These are phyloP conservation scores for Setaria viridis DNA, from an alignment of 202 grass and related monocot species.

Conservation along the genomic window DNA sequence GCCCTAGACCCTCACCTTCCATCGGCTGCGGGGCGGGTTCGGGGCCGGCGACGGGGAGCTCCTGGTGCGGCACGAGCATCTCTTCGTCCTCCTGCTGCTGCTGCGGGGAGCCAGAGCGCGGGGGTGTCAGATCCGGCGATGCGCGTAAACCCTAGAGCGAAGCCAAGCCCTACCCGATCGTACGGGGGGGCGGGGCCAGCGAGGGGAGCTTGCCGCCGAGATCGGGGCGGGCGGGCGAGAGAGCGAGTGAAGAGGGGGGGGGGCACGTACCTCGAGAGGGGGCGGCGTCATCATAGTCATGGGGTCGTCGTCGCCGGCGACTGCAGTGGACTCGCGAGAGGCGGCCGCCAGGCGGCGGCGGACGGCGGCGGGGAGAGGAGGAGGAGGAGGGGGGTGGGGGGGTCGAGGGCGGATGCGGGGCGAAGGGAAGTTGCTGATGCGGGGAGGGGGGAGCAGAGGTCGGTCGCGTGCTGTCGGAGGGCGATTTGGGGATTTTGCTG, in stretches of 20 bases:
- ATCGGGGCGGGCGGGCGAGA: conserved; percentile 25
- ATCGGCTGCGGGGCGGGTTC: conserved; percentile 72
- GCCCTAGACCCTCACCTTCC: conserved; percentile 70
- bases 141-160: conserved; percentile 39
- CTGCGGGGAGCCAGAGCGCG: conserved; percentile 28
- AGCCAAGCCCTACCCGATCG: conserved; percentile 37
- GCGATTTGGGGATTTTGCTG: conserved; percentile 44
- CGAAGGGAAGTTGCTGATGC: conserved; percentile 19
- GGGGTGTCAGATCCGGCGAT: conserved; percentile 66
- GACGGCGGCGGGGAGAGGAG: conserved; percentile 17
- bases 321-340: background rate
- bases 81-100: conserved; percentile 89
- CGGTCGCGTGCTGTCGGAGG: conserved; percentile 44
- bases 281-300: conserved; percentile 93
- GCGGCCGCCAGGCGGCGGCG: background rate
- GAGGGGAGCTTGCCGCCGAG: conserved; percentile 21
- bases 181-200: background rate
- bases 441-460: conserved; percentile 3
- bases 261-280: conserved; percentile 71
- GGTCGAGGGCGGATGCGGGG: background rate
- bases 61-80: conserved; percentile 88
- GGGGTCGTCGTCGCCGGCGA: conserved; percentile 18
- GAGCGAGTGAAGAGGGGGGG: too few relatives aligned
- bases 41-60: conserved; percentile 52
- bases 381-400: background rate